Evolutionary conservation across 2,329 filamentous ascomycete genomes (phyloP).

Genomic region (Venturia asperata): DNA sequence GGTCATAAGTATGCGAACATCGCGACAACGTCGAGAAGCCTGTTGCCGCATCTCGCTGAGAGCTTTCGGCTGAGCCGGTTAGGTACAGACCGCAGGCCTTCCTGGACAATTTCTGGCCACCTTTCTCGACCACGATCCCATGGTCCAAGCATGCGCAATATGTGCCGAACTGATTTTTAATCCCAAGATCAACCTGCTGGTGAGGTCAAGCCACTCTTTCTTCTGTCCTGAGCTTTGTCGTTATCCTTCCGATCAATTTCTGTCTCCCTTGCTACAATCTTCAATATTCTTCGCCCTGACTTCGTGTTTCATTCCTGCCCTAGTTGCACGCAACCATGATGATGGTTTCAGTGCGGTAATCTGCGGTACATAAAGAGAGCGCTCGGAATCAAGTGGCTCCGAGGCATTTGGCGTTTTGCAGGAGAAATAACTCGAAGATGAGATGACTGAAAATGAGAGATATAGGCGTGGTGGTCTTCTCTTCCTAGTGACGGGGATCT

Average conservation of each 20-base stretch:
- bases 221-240: background rate
- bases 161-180: background rate
- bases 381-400: background rate
- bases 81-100: too few relatives aligned
- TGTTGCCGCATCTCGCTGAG: too few relatives aligned
- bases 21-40: too few relatives aligned
- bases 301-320: background rate
- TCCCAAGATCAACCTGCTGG: background rate
- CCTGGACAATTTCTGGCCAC: too few relatives aligned
- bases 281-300: background rate
- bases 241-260: background rate
- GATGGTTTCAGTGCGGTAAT: background rate
- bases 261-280: constrained; percentile 1
- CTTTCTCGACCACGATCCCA: background rate
- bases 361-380: background rate
- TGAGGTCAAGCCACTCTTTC: background rate
- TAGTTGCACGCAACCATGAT: background rate
- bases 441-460: background rate
- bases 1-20: background rate
- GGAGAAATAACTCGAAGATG: background rate
- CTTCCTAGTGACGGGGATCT: background rate
- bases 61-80: too few relatives aligned
- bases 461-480: background rate
- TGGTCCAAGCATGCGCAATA: background rate
- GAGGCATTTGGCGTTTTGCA: background rate